Conservation (phyloP, 140 eudicot genomes). For the Senecio squalidus region DNA sequence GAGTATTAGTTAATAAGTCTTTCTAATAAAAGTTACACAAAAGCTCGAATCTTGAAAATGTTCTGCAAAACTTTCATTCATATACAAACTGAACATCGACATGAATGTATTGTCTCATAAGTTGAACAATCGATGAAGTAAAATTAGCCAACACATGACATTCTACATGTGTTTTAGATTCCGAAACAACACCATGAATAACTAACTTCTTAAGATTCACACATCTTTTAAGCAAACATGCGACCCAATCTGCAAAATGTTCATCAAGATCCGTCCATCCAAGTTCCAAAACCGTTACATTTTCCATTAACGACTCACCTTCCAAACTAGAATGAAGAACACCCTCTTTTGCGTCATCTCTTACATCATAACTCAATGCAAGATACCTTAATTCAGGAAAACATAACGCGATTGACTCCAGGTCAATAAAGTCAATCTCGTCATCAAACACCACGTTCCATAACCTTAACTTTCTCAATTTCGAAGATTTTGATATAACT, state of each 20-base stretch:
- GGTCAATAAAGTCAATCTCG: conserved; percentile 69
- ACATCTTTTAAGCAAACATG: conserved; percentile 57
- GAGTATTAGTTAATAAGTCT: not conserved
- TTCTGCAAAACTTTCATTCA: conserved; percentile 31
- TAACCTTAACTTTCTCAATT: conserved; percentile 59
- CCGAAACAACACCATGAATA: conserved; percentile 65
- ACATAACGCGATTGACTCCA: conserved; percentile 65
- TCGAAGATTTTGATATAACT: conserved; percentile 65
- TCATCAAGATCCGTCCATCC: conserved; percentile 81
- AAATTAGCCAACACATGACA: conserved; percentile 70
- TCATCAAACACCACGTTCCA: conserved; percentile 90
- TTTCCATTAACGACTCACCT: conserved; percentile 42
- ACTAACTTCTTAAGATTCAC: conserved; percentile 50
- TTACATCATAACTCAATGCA: conserved; percentile 62
- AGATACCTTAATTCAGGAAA: conserved; percentile 55
- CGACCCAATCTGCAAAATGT: conserved; percentile 63
- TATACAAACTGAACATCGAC: conserved; percentile 68
- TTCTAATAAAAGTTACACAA: not conserved
- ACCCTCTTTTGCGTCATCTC: conserved; percentile 51
- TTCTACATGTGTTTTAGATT: conserved; percentile 54
- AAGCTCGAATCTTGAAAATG: conserved; percentile 10
- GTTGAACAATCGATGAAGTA: conserved; percentile 63
- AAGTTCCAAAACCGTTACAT: conserved; percentile 64
- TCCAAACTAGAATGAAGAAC: conserved; percentile 52
- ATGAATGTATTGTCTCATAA: conserved; percentile 64